phyloP scores from a whole-genome alignment of 148 eudicot genomes.

The Suaeda aralocaspica region DNA sequence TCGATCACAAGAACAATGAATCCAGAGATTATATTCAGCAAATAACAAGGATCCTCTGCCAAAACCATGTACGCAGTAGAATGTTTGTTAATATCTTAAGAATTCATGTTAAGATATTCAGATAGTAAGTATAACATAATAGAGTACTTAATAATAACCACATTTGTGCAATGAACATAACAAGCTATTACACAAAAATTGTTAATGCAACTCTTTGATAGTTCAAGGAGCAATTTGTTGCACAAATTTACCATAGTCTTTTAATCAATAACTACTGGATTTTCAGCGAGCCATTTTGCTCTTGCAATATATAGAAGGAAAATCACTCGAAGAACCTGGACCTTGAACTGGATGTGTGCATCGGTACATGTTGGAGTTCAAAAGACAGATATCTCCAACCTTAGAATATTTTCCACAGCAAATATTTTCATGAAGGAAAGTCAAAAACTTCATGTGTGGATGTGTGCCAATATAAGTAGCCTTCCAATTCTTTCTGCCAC shows the following conservation, averaged over 20 bases:
- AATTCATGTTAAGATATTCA: too few species aligned
- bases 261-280: slow-evolving; percentile 17
- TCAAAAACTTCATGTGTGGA: slow-evolving; percentile 19
- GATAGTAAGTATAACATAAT: too few species aligned
- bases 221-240: too few species aligned
- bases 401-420: slow-evolving; percentile 35
- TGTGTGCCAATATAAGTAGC: slow-evolving; percentile 17
- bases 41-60: too few species aligned
- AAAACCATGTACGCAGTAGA: too few species aligned
- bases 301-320: slow-evolving; percentile 21
- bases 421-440: slow-evolving; percentile 24
- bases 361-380: slow-evolving; percentile 31
- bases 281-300: neutral
- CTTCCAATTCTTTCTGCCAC: slow-evolving; percentile 37
- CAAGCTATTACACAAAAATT: too few species aligned
- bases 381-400: slow-evolving; percentile 43
- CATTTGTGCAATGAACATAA: too few species aligned
- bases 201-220: too few species aligned
- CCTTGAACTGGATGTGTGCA: slow-evolving; percentile 24
- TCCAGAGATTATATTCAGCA: too few species aligned
- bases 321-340: slow-evolving; percentile 39
- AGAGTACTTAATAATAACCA: too few species aligned
- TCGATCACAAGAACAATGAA: too few species aligned
- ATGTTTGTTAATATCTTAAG: too few species aligned
- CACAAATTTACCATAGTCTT: neutral